Percentiles rank a stretch among this genome's conserved stretches.
Evolutionary conservation across 805 yeast genomes (phyloP).

Genomic region (Priceomyces fermenticarens): DNA sequence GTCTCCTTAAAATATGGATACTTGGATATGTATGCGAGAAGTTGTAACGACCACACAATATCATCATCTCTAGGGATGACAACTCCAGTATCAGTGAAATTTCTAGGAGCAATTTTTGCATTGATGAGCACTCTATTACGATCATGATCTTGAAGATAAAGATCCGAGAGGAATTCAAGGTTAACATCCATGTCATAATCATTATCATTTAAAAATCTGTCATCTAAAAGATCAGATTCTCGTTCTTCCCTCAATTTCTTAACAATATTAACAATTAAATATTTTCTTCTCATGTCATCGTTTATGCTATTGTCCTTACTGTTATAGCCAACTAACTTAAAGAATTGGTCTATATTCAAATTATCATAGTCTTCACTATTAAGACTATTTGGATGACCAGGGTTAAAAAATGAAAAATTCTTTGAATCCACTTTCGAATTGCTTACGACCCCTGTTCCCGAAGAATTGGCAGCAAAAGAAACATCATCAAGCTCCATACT

Average conservation of each 20-base stretch:
- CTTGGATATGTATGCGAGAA: constrained; percentile 89
- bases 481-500: neutral
- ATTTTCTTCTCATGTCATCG: constrained; percentile 34
- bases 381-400: constrained; percentile 19
- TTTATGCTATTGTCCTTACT: constrained; percentile 13
- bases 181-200: constrained; percentile 43
- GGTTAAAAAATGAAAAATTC: constrained; percentile 16
- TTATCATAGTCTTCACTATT: constrained; percentile 40
- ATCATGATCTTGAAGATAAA: constrained; percentile 36
- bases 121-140: constrained; percentile 22
- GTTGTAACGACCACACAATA: constrained; percentile 88
- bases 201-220: constrained; percentile 22
- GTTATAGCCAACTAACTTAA: constrained; percentile 32
- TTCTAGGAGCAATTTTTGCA: constrained; percentile 33
- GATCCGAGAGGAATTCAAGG: constrained; percentile 38
- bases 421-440: constrained; percentile 7
- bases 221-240: constrained; percentile 32
- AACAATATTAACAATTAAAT: constrained; percentile 32
- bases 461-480: constrained; percentile 5
- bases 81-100: constrained; percentile 56
- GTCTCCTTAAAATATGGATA: constrained; percentile 75
- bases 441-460: constrained; percentile 12
- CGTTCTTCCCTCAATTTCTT: constrained; percentile 37
- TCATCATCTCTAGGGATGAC: constrained; percentile 92
- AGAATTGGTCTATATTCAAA: constrained; percentile 33